These are phyloP conservation scores for Microcyclosporella mali DNA, from an alignment of 2,329 filamentous ascomycete genomes.

Conservation along the genomic window DNA sequence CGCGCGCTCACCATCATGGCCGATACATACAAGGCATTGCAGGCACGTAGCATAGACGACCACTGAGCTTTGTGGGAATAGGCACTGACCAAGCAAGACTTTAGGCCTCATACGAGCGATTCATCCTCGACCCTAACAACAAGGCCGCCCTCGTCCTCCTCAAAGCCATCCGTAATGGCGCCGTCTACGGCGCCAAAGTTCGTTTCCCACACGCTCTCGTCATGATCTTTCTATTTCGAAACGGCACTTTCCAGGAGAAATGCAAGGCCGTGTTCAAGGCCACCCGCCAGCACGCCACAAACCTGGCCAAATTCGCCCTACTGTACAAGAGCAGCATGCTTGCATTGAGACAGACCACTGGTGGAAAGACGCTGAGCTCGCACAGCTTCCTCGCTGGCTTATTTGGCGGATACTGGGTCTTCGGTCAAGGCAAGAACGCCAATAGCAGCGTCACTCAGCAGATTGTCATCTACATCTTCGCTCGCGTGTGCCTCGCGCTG, in stretches of 20 bases:
- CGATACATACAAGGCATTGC: slow-evolving; percentile 7
- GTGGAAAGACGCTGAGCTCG: slow-evolving; percentile 60
- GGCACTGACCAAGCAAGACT: neutral
- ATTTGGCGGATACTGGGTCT: slow-evolving; percentile 86
- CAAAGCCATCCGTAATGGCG: slow-evolving; percentile 93
- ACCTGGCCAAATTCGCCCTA: slow-evolving; percentile 83
- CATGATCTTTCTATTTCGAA: slow-evolving; percentile 96
- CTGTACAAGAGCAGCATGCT: slow-evolving; percentile 85
- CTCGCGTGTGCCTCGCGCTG: slow-evolving; percentile 76
- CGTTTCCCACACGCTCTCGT: slow-evolving; percentile 97
- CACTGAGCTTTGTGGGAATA: neutral
- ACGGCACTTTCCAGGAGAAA: slow-evolving; percentile 75
- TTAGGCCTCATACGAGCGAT: slow-evolving; percentile 64
- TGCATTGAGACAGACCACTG: slow-evolving; percentile 52
- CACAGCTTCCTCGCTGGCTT: slow-evolving; percentile 84
- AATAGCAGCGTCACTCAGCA: slow-evolving; percentile 78
- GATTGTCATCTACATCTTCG: slow-evolving; percentile 97
- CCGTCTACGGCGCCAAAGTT: slow-evolving; percentile 94
- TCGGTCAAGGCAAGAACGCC: slow-evolving; percentile 66
- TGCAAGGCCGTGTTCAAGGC: slow-evolving; percentile 70
- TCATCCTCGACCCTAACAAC: slow-evolving; percentile 76
- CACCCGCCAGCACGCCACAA: slow-evolving; percentile 82
- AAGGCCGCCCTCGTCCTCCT: slow-evolving; percentile 77
- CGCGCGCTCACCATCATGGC: slow-evolving; percentile 6
- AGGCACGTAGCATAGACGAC: neutral